These are phyloP conservation scores for Malbranchea zuffiana DNA, from an alignment of 2,329 filamentous ascomycete species.

Conservation along the genomic window DNA sequence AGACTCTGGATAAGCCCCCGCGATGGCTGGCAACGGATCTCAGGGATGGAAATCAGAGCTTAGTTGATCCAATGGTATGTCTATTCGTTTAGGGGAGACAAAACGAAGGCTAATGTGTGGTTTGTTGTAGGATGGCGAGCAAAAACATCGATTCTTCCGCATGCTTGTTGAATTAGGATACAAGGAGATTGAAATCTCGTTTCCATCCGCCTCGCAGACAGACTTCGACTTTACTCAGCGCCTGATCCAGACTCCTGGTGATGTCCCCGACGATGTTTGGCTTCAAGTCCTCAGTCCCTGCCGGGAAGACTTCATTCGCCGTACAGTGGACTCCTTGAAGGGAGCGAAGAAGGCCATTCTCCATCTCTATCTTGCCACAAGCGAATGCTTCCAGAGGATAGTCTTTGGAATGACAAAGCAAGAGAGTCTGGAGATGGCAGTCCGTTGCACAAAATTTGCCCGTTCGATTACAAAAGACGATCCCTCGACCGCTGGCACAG, in stretches of 20 bases:
- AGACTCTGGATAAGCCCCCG: slow-evolving; percentile 70
- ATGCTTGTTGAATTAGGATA: slow-evolving; percentile 88
- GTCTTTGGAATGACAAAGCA: slow-evolving; percentile 82
- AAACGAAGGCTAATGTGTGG: slow-evolving; percentile 9
- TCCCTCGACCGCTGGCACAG: slow-evolving; percentile 44
- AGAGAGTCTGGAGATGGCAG: slow-evolving; percentile 68
- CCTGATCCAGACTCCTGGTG: slow-evolving; percentile 72
- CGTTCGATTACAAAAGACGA: slow-evolving; percentile 80
- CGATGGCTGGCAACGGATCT: slow-evolving; percentile 84
- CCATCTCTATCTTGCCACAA: slow-evolving; percentile 92
- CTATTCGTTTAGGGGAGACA: not conserved
- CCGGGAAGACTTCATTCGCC: slow-evolving; percentile 76
- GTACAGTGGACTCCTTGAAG: slow-evolving; percentile 77
- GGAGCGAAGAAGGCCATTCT: slow-evolving; percentile 89
- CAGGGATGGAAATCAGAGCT: slow-evolving; percentile 86
- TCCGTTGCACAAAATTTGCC: slow-evolving; percentile 75
- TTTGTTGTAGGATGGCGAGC: slow-evolving; percentile 72
- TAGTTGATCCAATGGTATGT: slow-evolving; percentile 82
- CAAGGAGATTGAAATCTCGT: slow-evolving; percentile 96
- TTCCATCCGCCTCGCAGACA: slow-evolving; percentile 85
- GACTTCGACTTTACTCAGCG: slow-evolving; percentile 92
- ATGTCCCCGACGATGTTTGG: slow-evolving; percentile 78
- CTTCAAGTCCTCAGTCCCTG: slow-evolving; percentile 89
- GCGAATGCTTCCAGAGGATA: slow-evolving; percentile 84
- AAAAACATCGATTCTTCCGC: slow-evolving; percentile 92